Evolutionary conservation across 441 rosid genomes (phyloP), one percentile per base, ranked within the genome.

Genomic region (Euphorbia corollata): DNA sequence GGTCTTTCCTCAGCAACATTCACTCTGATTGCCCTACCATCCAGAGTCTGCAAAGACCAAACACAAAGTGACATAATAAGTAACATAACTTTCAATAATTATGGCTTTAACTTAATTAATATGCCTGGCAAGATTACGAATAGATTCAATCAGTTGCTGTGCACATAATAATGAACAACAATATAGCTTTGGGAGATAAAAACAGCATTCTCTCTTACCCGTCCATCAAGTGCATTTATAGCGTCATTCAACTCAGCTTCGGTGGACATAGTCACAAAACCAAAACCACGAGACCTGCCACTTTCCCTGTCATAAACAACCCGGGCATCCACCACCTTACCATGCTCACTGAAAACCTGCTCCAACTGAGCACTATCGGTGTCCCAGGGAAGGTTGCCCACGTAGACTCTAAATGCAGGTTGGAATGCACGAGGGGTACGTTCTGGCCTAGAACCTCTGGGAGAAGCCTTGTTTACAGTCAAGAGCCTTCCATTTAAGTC

Each of bases 241-340:
- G 90, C 90, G 41, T 85, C 93, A 66, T 87, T 81, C 86, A 85
- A 72, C 81, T 84, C 90, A 8, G 83, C 75, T 78, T 85, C 90
- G 3, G 71, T 51, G 10, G 86, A 65, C 93, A 87, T 85, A 0
- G 89, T 82, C 54, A 87, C 93, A 57, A 87, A 87, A 60, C 91
- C 94, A 43, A 87, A 87, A 57, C 93, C 90, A 58, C 93, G 90
- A 6, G 93, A 87, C 15, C 89, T 89, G 30, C 90, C 89, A 39
- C 76, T 76, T 18, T 85, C 87, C 73, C 89, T 72, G 68, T 87
- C 93, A 68, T 63, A 77, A 59, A 87, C 82, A 23, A 87, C 89
- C 61, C 83, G 81, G 23, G 89, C 87, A 65, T 73, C 75, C 45
- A 80, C 69, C 64, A 86, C 90, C 77, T 86, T 85, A 58, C 90